Evolutionary conservation across 495 filamentous ascomycete species (phyloP), one percentile per base, ranked within the genome.

Genomic region (Achaetomiella virescens): DNA sequence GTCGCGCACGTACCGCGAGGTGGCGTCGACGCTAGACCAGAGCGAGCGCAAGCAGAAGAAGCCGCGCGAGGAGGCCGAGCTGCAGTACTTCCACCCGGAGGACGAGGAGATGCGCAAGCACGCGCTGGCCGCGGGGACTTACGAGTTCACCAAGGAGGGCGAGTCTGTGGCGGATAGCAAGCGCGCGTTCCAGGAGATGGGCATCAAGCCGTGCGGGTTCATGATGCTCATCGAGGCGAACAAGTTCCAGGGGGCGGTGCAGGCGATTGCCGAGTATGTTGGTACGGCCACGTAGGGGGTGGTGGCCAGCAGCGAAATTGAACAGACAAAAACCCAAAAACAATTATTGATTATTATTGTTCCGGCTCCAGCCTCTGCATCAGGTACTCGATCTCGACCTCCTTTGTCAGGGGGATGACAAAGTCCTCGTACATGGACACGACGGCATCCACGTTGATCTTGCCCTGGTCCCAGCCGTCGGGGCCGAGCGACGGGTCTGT

Each of bases 381-480:
- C 40, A 99, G 77, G 63, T 99, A 99, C 64, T 97, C 91, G 18
- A 97, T 88, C 75, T 99, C 95, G 27, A 99, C 91, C 57, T 91
- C 85, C 70, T 97, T 99, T 24, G 95, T 99, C 66, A 97, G 71
- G 2, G 95, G 95, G 54, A 99, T 99, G 51, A 99, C 91, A 70
- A 85, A 89, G 67, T 95, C 84, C 81, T 89, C 84, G 71, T 97
- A 99, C 87, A 97, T 96, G 20, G 81, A 79, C 27, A 96, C 90
- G 24, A 99, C 91, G 5, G 91, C 91, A 46, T 96, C 89, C 6
- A 86, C 86, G 68, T 99, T 85, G 58, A 99, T 91, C 80, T 97
- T 97, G 48, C 62, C 65, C 43, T 66, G 66, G 10, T 63, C 58
- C 22, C 54, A 61, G 9, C 52, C 66, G 15, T 71, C 64, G 20